Percentiles rank a stretch among this genome's conserved stretches.
Evolutionary conservation across 306 rosid genomes (phyloP).

Genomic region (Lathyrus aphaca): DNA sequence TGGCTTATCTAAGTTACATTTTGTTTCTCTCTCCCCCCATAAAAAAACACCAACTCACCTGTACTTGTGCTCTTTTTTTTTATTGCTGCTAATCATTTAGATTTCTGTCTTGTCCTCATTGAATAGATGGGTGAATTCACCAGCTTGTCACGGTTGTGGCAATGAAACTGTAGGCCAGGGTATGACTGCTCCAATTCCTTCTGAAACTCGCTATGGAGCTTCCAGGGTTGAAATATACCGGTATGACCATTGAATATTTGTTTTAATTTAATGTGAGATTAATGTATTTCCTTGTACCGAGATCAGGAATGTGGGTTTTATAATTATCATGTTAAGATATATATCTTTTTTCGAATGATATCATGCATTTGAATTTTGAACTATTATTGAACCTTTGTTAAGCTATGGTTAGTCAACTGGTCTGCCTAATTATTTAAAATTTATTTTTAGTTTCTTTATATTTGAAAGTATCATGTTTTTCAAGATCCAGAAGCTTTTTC

Average conservation of each 20-base stretch:
- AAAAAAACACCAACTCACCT: slow-evolving; percentile 22
- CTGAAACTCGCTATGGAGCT: slow-evolving; percentile 66
- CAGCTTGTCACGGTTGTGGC: slow-evolving; percentile 82
- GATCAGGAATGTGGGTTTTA: slow-evolving; percentile 16
- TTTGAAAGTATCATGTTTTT: slow-evolving; percentile 20
- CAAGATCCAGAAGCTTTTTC: slow-evolving; percentile 11
- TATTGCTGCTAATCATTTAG: slow-evolving; percentile 24
- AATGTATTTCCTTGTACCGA: background rate
- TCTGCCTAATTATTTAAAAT: background rate
- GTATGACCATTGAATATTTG: slow-evolving; percentile 49
- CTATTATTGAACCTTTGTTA: slow-evolving; percentile 10
- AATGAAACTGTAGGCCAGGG: slow-evolving; percentile 53
- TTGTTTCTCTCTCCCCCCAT: background rate
- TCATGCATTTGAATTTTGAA: slow-evolving; percentile 28
- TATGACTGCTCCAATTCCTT: slow-evolving; percentile 62
- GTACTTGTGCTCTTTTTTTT: slow-evolving; percentile 9
- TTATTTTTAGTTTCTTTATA: slow-evolving; percentile 12
- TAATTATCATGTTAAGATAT: slow-evolving; percentile 27
- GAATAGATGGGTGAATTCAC: slow-evolving; percentile 79
- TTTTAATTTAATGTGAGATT: slow-evolving; percentile 25
- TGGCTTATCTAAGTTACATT: slow-evolving; percentile 9
- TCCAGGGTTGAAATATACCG: slow-evolving; percentile 70
- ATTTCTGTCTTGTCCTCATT: slow-evolving; percentile 32
- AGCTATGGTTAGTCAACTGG: slow-evolving; percentile 19
- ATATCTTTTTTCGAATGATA: slow-evolving; percentile 27